Conservation (phyloP, 2,329 filamentous ascomycete species). For the Byssoonygena ceratinophila region DNA sequence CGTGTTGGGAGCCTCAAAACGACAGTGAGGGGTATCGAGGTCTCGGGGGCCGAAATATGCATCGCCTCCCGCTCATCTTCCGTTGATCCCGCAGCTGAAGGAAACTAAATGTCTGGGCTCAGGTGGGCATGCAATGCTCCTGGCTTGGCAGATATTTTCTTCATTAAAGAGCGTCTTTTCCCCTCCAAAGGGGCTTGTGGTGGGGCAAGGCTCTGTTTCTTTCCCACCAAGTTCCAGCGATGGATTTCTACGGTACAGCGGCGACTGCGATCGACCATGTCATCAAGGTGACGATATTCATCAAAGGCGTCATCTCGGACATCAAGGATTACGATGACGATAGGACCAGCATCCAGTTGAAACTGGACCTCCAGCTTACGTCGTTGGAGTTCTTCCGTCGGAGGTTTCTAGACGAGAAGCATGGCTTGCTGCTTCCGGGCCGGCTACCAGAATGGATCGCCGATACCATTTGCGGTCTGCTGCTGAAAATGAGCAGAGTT, state of each 20-base stretch:
- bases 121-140: not conserved
- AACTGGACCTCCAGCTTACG: conserved; percentile 21
- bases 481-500: conserved; percentile 20
- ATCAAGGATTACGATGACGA: conserved; percentile 23
- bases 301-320: conserved; percentile 24
- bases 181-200: not conserved
- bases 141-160: not conserved
- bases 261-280: conserved; percentile 23
- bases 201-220: not conserved
- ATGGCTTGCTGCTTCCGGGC: conserved; percentile 21
- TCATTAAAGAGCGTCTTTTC: conserved; percentile 1
- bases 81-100: not conserved
- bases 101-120: not conserved
- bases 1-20: too few species aligned
- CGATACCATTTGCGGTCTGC: conserved; percentile 18
- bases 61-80: not conserved
- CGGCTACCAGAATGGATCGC: conserved; percentile 19
- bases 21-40: not conserved
- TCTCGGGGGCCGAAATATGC: not conserved
- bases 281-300: conserved; percentile 24
- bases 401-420: conserved; percentile 20
- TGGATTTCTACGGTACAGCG: conserved; percentile 25
- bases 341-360: conserved; percentile 19
- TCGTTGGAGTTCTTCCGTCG: conserved; percentile 22
- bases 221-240: conserved; percentile 1